Evolutionary conservation across 1,139 yeast species (phyloP), one percentile per base, ranked within the genome.

Genomic region (Wickerhamomyces sp.): DNA sequence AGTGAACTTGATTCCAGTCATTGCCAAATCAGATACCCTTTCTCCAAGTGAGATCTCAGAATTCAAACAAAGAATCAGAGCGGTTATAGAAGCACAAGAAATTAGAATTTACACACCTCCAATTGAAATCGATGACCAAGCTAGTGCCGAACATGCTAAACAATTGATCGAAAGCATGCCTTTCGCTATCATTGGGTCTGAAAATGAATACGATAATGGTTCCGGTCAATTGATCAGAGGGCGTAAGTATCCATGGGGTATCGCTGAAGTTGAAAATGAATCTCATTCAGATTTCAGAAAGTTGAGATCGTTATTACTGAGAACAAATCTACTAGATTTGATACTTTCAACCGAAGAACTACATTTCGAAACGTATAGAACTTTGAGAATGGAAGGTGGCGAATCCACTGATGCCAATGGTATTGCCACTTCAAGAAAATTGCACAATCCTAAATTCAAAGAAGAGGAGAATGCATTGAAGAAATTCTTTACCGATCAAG

Each of bases 231-330:
- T 66, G 27, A 95, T 88, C 31, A 81, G 97, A 58, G 97, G 96
- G 46, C 85, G 99, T 65, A 67, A 74, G 47, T 93, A 93, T 61
- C 98, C 98, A 43, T 93, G 99, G 99, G 99, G 99, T 46, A 71
- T 84, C 17, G 84, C 91, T 55, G 97, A 91, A 61, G 96, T 91
- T 35, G 98, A 91, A 61, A 91, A 91, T 61, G 97, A 89, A 57
- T 73, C 74, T 42, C 97, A 91, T 59, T 89, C 96, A 64, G 98
- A 91, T 62, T 91, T 93, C 67, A 80, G 87, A 61, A 88, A 88
- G 61, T 72, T 91, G 55, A 81, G 98, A 64, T 77, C 89, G 47
- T 71, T 91, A 52, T 66, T 91, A 44, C 71, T 93, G 58, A 82
- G 98, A 64, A 86, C 96, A 19, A 91, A 91, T 64, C 77, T 91